phyloP scores from a whole-genome alignment of 805 yeast genomes.

The Zygoascus flipseniorum region DNA sequence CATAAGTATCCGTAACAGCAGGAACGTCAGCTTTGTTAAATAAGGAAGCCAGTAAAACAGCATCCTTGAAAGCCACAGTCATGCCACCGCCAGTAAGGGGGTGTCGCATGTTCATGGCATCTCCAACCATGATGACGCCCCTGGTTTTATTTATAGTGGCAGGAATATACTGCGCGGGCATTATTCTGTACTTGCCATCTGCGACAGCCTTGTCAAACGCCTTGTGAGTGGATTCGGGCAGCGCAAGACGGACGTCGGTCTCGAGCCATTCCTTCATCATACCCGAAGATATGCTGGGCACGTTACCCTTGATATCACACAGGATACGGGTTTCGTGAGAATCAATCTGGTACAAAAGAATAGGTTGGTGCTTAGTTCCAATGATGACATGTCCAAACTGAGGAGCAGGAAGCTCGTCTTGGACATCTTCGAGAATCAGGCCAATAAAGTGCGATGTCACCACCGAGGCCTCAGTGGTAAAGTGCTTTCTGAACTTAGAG shows the following conservation, averaged over 20 bases:
- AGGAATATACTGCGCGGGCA: constrained; percentile 90
- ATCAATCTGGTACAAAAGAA: constrained; percentile 80
- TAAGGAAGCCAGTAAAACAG: constrained; percentile 55
- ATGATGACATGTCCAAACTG: constrained; percentile 85
- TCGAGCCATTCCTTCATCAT: constrained; percentile 54
- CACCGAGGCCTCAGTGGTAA: constrained; percentile 53
- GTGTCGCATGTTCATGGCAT: constrained; percentile 94
- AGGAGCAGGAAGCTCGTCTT: constrained; percentile 62
- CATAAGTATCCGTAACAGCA: constrained; percentile 39
- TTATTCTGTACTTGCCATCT: constrained; percentile 54
- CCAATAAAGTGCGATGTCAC: constrained; percentile 86
- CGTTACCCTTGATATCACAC: constrained; percentile 74
- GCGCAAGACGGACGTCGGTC: constrained; percentile 50
- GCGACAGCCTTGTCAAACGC: constrained; percentile 60
- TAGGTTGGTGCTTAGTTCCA: constrained; percentile 73
- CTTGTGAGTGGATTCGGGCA: constrained; percentile 60
- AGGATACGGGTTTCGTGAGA: constrained; percentile 77
- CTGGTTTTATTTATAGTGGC: constrained; percentile 60
- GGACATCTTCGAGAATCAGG: constrained; percentile 49
- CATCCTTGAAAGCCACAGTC: constrained; percentile 94
- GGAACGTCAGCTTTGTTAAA: constrained; percentile 47
- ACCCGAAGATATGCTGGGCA: constrained; percentile 57
- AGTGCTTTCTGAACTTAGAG: constrained; percentile 78
- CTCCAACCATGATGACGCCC: constrained; percentile 82
- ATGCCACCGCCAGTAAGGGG: constrained; percentile 99